Evolutionary conservation across 805 yeast genomes (phyloP), one percentile per base, ranked within the genome.

Genomic region (Saccharomycopsis malanga): DNA sequence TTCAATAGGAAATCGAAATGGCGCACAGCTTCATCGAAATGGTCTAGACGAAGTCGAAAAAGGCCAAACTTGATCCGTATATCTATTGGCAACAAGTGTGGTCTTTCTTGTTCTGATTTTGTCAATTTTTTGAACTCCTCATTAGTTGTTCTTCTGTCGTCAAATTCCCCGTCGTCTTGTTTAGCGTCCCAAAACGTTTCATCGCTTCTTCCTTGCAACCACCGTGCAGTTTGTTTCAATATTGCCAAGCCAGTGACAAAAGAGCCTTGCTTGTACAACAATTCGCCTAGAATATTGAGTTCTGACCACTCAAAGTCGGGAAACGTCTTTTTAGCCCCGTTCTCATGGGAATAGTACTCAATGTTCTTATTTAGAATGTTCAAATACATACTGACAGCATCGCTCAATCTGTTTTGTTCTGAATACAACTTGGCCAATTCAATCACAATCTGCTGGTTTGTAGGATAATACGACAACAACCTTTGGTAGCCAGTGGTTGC

Each of bases 291-390:
- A 50, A 87, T 86, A 57, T 93, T 91, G 41, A 91, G 69, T 50
- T 86, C 89, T 0, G 95, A 83, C 95, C 95, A 93, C 42, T 79
- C 87, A 61, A 91, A 93, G 20, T 63, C 62, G 1, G 87, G 69
- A 48, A 73, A 71, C 38, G 58, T 58, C 35, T 60, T 59, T 2
- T 49, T 52, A 4, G 48, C 57, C 18, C 52, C 56, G 10, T 52
- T 59, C 25, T 55, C 43, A 18, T 44, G 27, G 15, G 44, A 50
- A 20, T 46, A 54, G 14, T 32, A 50, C 14, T 60, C 63, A 30
- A 75, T 72, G 59, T 86, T 85, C 42, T 73, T 72, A 34, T 81
- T 81, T 44, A 82, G 71, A 9, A 83, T 71, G 29, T 73, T 74
- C 61, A 76, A 69, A 60, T 86, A 87, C 59, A 84, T 69, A 14